These are phyloP conservation scores for Stephania cephalantha DNA, from an alignment of 164 flowering plant species.

Conservation along the genomic window DNA sequence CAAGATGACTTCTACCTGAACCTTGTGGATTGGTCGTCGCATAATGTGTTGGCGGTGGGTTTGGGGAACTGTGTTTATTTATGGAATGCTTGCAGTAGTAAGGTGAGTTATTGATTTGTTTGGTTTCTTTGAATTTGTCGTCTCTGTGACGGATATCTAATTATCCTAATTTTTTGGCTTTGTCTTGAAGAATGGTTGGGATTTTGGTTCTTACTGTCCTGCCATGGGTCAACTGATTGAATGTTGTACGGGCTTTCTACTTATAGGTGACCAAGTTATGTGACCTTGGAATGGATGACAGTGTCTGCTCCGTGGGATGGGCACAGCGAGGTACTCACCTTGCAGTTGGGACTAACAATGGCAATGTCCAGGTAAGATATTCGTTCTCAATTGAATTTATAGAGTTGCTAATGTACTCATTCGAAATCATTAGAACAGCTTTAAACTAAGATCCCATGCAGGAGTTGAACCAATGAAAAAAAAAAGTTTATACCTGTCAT, in stretches of 20 bases:
- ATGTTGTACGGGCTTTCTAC: slow-evolving; percentile 1
- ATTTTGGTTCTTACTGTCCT: neutral
- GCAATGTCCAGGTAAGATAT: slow-evolving; percentile 72
- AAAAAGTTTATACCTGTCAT: neutral
- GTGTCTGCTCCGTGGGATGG: slow-evolving; percentile 95
- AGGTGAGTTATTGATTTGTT: slow-evolving; percentile 38
- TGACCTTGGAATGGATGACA: slow-evolving; percentile 81
- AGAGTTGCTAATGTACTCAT: neutral
- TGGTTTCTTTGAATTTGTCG: neutral
- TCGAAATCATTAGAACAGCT: neutral
- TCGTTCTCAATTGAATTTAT: neutral
- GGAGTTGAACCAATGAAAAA: neutral
- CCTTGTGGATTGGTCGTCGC: slow-evolving; percentile 96
- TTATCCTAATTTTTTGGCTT: neutral
- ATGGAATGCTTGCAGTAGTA: slow-evolving; percentile 97
- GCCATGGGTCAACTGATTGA: neutral
- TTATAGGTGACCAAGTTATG: slow-evolving; percentile 86
- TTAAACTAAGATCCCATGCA: neutral
- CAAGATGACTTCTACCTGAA: slow-evolving; percentile 96
- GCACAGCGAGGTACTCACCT: slow-evolving; percentile 81
- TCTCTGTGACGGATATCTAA: neutral
- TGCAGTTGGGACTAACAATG: slow-evolving; percentile 82
- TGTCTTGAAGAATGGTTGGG: neutral
- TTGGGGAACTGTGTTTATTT: slow-evolving; percentile 87
- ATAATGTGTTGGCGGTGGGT: slow-evolving; percentile 91